These are phyloP conservation scores for Cyberlindnera mycetangii DNA, from an alignment of 805 yeast species.

Conservation along the genomic window DNA sequence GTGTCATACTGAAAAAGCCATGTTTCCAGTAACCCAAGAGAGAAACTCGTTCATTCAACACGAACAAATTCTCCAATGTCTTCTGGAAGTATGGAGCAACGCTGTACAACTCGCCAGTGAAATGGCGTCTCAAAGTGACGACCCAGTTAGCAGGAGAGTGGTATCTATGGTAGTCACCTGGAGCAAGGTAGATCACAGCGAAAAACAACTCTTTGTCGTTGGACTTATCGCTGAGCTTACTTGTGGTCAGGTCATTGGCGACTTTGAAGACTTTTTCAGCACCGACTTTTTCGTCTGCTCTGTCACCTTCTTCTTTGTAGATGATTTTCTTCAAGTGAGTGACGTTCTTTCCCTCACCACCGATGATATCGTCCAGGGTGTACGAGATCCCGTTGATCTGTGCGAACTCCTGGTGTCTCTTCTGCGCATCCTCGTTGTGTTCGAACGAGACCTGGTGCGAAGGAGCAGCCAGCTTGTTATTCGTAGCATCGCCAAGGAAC, in stretches of 20 bases:
- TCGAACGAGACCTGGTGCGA: slow-evolving; percentile 45
- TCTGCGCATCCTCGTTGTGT: slow-evolving; percentile 37
- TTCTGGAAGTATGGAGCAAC: slow-evolving; percentile 96
- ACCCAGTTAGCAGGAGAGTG: slow-evolving; percentile 98
- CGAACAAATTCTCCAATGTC: slow-evolving; percentile 80
- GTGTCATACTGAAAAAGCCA: slow-evolving; percentile 98
- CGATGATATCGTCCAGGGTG: slow-evolving; percentile 65
- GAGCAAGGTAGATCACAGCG: slow-evolving; percentile 92
- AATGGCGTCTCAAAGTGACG: slow-evolving; percentile 87
- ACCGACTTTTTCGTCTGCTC: slow-evolving; percentile 37
- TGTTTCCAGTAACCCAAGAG: slow-evolving; percentile 93
- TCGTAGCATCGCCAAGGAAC: slow-evolving; percentile 61
- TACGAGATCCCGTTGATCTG: slow-evolving; percentile 69
- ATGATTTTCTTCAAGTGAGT: slow-evolving; percentile 45
- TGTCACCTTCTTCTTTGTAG: slow-evolving; percentile 68
- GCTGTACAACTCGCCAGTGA: slow-evolving; percentile 90
- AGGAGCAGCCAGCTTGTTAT: slow-evolving; percentile 51
- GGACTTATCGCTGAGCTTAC: slow-evolving; percentile 23
- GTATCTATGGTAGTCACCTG: slow-evolving; percentile 97
- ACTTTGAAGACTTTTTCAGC: slow-evolving; percentile 37
- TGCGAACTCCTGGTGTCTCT: slow-evolving; percentile 73
- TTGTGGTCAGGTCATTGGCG: slow-evolving; percentile 29
- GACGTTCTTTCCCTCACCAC: slow-evolving; percentile 43
- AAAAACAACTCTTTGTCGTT: slow-evolving; percentile 65
- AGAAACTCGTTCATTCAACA: slow-evolving; percentile 93